Percentiles rank a stretch among this genome's conserved stretches.
These are phyloP conservation scores for Lipomyces spencermartinsiae DNA, from an alignment of 805 yeast species.

Conservation along the genomic window DNA sequence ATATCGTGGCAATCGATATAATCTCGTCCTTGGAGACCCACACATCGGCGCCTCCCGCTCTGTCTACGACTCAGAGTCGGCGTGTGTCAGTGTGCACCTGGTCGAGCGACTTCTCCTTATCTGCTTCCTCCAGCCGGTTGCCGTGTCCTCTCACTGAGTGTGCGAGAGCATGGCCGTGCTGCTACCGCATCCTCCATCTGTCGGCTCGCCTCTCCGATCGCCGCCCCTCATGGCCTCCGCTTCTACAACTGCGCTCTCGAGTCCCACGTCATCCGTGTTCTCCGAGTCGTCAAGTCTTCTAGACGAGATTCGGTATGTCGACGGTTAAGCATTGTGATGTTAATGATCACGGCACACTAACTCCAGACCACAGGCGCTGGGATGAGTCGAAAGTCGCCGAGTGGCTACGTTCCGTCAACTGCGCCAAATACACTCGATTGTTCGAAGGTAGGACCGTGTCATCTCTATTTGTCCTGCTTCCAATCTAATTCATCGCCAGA, in stretches of 20 bases:
- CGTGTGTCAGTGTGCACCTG: not conserved
- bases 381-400: slow-evolving; percentile 41
- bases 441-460: slow-evolving; percentile 28
- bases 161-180: slow-evolving; percentile 5
- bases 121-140: not conserved
- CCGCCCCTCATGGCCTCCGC: slow-evolving; percentile 15
- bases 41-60: not conserved
- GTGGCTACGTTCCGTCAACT: slow-evolving; percentile 46
- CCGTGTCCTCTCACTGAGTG: not conserved
- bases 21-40: not conserved
- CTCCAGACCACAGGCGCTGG: slow-evolving; percentile 40
- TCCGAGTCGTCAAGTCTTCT: slow-evolving; percentile 21
- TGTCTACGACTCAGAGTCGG: not conserved
- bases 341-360: not conserved
- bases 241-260: slow-evolving; percentile 19
- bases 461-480: not conserved
- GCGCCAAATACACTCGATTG: slow-evolving; percentile 41
- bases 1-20: not conserved
- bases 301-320: slow-evolving; percentile 24
- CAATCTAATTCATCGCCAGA: slow-evolving; percentile 40
- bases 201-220: slow-evolving; percentile 9
- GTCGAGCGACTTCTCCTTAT: not conserved
- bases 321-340: not conserved
- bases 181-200: not conserved
- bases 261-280: slow-evolving; percentile 26